Evolutionary conservation across 371 early-diverging fungal genomes (phyloP).

Genomic region (Mucor racemosus): DNA sequence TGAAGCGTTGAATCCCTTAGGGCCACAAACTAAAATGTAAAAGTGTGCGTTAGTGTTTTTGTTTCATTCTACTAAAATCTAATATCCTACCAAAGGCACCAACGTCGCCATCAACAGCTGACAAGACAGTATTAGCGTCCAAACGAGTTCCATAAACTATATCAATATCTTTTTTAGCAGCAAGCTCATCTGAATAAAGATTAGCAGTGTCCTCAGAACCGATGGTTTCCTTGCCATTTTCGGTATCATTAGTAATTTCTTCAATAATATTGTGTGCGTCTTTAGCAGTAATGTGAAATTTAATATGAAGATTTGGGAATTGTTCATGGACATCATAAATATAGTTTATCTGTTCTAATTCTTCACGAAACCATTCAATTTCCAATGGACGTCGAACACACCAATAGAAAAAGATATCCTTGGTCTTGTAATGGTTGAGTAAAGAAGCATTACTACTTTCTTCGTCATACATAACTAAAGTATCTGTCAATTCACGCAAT

Average conservation of each 20-base stretch:
- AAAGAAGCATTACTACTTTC: neutral
- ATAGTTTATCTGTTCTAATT: slow-evolving; percentile 42
- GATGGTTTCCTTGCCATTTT: neutral
- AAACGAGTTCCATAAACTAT: slow-evolving; percentile 12
- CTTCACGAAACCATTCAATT: slow-evolving; percentile 57
- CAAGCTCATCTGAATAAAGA: neutral
- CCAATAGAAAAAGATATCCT: slow-evolving; percentile 43
- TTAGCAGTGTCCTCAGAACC: slow-evolving; percentile 1
- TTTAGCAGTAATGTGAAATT: slow-evolving; percentile 26
- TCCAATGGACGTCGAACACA: slow-evolving; percentile 44
- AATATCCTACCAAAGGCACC: slow-evolving; percentile 44
- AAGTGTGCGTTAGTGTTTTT: neutral
- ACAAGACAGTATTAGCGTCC: slow-evolving; percentile 9
- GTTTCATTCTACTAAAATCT: too few species aligned
- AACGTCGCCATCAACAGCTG: slow-evolving; percentile 10
- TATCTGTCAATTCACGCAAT: slow-evolving; percentile 47
- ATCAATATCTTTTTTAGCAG: neutral
- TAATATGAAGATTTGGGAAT: slow-evolving; percentile 22
- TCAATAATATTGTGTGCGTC: neutral
- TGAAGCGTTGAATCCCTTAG: slow-evolving; percentile 33
- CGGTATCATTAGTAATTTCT: neutral
- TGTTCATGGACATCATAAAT: slow-evolving; percentile 4
- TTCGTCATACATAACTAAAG: slow-evolving; percentile 9
- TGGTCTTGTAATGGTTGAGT: slow-evolving; percentile 20
- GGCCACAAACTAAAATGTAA: slow-evolving; percentile 47